Percentiles rank a stretch among this genome's conserved stretches.
Evolutionary conservation across 164 flowering plant genomes (phyloP).

Genomic region (Annona cherimola): DNA sequence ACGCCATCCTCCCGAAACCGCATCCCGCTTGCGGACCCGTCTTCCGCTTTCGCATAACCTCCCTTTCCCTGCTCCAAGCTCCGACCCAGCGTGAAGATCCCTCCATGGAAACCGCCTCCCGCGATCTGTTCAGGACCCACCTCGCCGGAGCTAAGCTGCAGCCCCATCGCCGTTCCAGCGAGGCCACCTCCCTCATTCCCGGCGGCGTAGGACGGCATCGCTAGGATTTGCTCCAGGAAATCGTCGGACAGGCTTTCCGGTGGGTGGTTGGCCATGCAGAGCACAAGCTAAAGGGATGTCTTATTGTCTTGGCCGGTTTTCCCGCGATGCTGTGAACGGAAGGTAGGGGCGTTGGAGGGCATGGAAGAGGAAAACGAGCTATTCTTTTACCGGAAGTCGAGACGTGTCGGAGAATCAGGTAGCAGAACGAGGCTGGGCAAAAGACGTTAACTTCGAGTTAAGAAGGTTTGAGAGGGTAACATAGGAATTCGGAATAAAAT

Average conservation of each 20-base stretch:
- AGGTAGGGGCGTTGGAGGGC: slow-evolving; percentile 5
- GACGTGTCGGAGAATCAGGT: slow-evolving; percentile 15
- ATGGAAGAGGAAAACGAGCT: slow-evolving; percentile 3
- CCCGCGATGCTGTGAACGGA: not conserved
- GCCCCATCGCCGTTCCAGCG: slow-evolving; percentile 48
- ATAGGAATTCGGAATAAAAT: not conserved
- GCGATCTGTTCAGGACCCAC: not conserved
- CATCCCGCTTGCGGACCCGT: slow-evolving; percentile 58
- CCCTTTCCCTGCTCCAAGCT: slow-evolving; percentile 75
- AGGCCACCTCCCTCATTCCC: slow-evolving; percentile 30
- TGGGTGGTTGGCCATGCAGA: slow-evolving; percentile 59
- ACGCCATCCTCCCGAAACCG: slow-evolving; percentile 55
- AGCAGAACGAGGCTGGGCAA: slow-evolving; percentile 18
- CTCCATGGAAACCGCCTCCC: slow-evolving; percentile 23
- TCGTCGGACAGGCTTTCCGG: slow-evolving; percentile 63
- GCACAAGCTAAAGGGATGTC: not conserved
- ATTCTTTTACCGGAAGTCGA: slow-evolving; percentile 5
- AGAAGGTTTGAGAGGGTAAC: not conserved
- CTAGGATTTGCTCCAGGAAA: slow-evolving; percentile 75
- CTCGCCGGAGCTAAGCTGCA: slow-evolving; percentile 72
- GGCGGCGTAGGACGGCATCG: slow-evolving; percentile 40
- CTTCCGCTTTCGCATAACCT: slow-evolving; percentile 55
- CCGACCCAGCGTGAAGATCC: slow-evolving; percentile 62
- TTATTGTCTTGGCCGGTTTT: not conserved
- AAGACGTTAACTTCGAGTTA: slow-evolving; percentile 5